These are phyloP conservation scores for Endothia cerciana DNA, from an alignment of 2,329 filamentous ascomycete species.

Conservation along the genomic window DNA sequence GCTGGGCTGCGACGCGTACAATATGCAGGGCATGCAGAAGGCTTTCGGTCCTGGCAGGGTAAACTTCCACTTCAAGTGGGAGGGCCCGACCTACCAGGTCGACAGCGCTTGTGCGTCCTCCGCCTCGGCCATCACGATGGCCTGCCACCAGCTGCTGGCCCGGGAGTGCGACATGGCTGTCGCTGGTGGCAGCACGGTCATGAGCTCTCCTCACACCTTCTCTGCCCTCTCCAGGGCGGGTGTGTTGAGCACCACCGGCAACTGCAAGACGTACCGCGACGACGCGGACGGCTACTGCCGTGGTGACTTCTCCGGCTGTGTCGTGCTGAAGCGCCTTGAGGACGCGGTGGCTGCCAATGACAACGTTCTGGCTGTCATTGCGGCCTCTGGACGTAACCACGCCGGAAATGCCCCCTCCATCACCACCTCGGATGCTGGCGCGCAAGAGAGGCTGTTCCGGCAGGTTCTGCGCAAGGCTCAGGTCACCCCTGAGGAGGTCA, in stretches of 20 bases:
- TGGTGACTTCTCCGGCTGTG: constrained; percentile 49
- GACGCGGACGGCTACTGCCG: constrained; percentile 54
- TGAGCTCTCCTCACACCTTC: constrained; percentile 35
- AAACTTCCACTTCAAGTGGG: constrained; percentile 42
- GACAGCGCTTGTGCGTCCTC: constrained; percentile 46
- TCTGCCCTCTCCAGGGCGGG: constrained; percentile 37
- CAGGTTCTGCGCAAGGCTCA: constrained; percentile 36
- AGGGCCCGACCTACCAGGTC: constrained; percentile 38
- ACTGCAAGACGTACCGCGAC: constrained; percentile 40
- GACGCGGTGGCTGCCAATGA: constrained; percentile 53
- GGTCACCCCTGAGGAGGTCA: constrained; percentile 34
- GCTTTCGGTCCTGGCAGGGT: constrained; percentile 38
- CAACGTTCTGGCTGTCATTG: constrained; percentile 46
- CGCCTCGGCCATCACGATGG: constrained; percentile 43
- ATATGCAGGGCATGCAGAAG: constrained; percentile 39
- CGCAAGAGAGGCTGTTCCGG: constrained; percentile 38
- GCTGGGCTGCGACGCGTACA: constrained; percentile 41
- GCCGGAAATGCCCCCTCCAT: constrained; percentile 43
- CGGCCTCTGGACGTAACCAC: constrained; percentile 44
- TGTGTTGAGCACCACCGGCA: constrained; percentile 39
- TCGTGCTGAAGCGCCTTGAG: constrained; percentile 53
- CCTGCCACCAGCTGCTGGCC: constrained; percentile 36
- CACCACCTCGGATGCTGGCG: constrained; percentile 34
- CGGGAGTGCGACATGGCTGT: constrained; percentile 39
- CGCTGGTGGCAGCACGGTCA: constrained; percentile 38